Evolutionary conservation across 2,329 filamentous ascomycete genomes (phyloP), one percentile per base, ranked within the genome.

Genomic region (Aspergillus glaucus): DNA sequence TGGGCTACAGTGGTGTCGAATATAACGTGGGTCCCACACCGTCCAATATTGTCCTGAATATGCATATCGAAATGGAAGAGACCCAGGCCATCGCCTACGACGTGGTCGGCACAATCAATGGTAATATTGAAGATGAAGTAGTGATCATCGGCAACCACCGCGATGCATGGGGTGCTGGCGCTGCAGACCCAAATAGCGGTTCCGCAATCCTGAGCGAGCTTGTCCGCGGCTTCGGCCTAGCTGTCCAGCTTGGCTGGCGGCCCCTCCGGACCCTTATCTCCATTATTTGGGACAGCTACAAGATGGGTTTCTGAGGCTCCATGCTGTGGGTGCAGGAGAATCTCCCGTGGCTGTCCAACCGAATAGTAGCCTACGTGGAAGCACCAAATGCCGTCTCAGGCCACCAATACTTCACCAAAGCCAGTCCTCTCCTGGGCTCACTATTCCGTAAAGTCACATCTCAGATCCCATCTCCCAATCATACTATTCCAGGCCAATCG

Each of bases 401-500:
- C 14, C 19, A 12, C 7, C 32, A 51, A 4, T 48, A 48, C 22
- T 40, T 48, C 22, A 43, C 39, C 32, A 47, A 48, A 22, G 34
- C 45, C 32, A 53, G 51, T 28, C 48, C 48, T 15, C 28, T 53
- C 5, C 45, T 53, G 3, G 39, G 21, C 79, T 19, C 12, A 19
- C 36, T 39, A 7, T 15, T 39, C 15, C n/a, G 36, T 17, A 15
- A 39, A 17, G 36, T 39, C 15, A 39, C n/a, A 3, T 14, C 8
- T 2, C 36, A 39, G 6, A 39, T 39, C 19, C 36, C n/a, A 15
- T 39, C 36, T n/a, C 36, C 86, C 0, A 87, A 89, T 62, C 85
- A 89, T 60, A 85, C 81, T 0, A 60, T 78, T 7, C 56, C 69
- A n/a, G 78, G 77, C 9, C 79, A 84, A 64, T 86, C 84, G 0